phyloP scores from a whole-genome alignment of 1,284 basidiomycete genomes.

The Pholiota adiposa region DNA sequence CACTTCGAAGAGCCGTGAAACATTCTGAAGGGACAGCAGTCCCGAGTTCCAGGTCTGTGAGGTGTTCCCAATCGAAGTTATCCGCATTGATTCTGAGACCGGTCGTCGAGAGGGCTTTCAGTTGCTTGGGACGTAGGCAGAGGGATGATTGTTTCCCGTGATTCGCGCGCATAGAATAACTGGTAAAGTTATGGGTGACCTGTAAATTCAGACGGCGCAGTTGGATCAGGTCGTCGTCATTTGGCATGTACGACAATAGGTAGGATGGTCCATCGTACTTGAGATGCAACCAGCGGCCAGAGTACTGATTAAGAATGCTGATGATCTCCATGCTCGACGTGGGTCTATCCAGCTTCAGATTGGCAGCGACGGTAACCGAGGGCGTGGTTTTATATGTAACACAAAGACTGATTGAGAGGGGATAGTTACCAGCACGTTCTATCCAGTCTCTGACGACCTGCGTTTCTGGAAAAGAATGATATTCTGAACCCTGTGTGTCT shows the following conservation, averaged over 20 bases:
- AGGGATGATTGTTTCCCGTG: too few species aligned
- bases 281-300: not conserved
- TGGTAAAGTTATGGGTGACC: too few species aligned
- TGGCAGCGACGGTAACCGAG: not conserved
- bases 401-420: not conserved
- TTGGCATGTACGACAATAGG: not conserved
- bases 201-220: not conserved
- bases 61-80: not conserved
- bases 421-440: not conserved
- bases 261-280: not conserved
- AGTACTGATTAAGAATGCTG: not conserved
- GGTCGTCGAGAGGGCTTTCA: not conserved
- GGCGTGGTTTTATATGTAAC: not conserved
- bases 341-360: not conserved
- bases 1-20: not conserved
- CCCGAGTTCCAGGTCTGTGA: not conserved
- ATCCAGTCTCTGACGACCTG: not conserved
- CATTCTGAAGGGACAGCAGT: not conserved
- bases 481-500: not conserved
- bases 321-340: not conserved
- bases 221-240: not conserved
- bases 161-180: too few species aligned
- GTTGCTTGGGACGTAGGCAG: not conserved
- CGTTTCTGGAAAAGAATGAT: not conserved
- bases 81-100: not conserved